These are phyloP conservation scores for Pulveroboletus sp. DNA, from an alignment of 768 basidiomycete species.

Conservation along the genomic window DNA sequence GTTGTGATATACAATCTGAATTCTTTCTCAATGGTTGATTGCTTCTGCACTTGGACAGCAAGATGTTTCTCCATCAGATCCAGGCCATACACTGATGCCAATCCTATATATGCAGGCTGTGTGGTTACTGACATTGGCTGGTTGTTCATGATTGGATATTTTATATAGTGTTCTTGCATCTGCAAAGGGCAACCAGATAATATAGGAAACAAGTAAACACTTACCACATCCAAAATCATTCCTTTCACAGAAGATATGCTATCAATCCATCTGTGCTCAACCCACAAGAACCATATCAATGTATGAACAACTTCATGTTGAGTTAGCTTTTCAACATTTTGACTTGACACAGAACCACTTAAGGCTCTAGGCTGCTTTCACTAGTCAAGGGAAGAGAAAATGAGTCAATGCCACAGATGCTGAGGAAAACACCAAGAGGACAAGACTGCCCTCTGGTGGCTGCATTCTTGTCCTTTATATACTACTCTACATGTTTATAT, in stretches of 20 bases:
- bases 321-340: too few relatives aligned
- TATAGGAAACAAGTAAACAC: not conserved
- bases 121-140: not conserved
- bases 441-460: too few relatives aligned
- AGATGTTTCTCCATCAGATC: not conserved
- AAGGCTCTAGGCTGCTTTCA: too few relatives aligned
- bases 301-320: slow-evolving; percentile 1
- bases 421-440: too few relatives aligned
- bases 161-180: not conserved
- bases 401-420: too few relatives aligned
- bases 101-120: not conserved
- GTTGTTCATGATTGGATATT: not conserved
- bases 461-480: too few relatives aligned
- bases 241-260: not conserved
- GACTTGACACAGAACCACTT: too few relatives aligned
- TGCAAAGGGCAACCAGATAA: not conserved
- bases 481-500: too few relatives aligned
- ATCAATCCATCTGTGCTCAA: not conserved
- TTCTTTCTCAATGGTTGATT: not conserved
- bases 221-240: not conserved
- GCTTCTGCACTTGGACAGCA: too few relatives aligned
- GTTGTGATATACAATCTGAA: not conserved
- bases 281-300: not conserved
- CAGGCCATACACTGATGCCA: not conserved
- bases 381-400: too few relatives aligned